phyloP scores from a whole-genome alignment of 2,329 filamentous ascomycete species.

The Xylaria sp. region DNA sequence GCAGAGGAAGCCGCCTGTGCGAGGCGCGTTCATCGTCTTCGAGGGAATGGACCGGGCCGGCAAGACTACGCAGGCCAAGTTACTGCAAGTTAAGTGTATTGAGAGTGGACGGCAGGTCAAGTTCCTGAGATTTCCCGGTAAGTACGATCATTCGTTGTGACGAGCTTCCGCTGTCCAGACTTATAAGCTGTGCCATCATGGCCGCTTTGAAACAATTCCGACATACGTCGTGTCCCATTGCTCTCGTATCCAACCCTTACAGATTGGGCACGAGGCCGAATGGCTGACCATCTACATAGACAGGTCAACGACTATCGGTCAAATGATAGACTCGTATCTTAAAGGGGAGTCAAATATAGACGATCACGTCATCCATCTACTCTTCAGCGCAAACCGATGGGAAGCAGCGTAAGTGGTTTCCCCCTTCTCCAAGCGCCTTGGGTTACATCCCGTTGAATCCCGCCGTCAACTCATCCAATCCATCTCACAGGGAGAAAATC shows the following conservation, averaged over 20 bases:
- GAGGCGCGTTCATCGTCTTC: conserved; percentile 74
- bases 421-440: not conserved
- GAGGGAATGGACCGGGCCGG: conserved; percentile 87
- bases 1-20: conserved; percentile 30
- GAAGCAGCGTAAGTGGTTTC: conserved; percentile 52
- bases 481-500: conserved; percentile 43
- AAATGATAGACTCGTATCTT: conserved; percentile 81
- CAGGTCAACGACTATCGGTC: conserved; percentile 74
- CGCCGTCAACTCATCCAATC: not conserved
- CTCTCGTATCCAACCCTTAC: not conserved
- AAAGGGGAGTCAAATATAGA: conserved; percentile 67
- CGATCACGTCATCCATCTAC: conserved; percentile 82
- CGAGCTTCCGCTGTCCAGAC: not conserved
- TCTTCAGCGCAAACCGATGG: conserved; percentile 91
- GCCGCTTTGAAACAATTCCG: too few species aligned
- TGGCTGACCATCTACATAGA: conserved; percentile 45
- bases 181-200: too few species aligned
- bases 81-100: conserved; percentile 53
- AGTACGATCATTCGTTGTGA: conserved; percentile 22
- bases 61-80: conserved; percentile 83
- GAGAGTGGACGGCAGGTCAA: conserved; percentile 45
- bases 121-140: conserved; percentile 55
- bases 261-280: not conserved
- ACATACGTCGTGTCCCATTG: too few species aligned
- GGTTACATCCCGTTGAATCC: not conserved